These are phyloP conservation scores for Diutina catenulata DNA, from an alignment of 1,139 yeast genomes.

Conservation along the genomic window DNA sequence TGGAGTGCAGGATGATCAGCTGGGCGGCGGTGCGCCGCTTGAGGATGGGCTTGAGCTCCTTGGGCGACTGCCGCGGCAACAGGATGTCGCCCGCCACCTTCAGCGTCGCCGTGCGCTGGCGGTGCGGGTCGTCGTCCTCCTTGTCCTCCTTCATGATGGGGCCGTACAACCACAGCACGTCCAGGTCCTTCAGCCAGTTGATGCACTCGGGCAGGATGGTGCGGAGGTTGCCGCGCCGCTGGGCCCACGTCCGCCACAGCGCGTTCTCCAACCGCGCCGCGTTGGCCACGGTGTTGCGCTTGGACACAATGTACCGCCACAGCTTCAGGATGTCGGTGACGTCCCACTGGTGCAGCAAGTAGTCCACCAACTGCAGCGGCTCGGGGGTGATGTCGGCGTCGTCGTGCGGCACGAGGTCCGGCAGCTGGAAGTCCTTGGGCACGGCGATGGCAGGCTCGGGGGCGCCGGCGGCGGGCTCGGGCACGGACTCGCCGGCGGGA, in stretches of 20 bases:
- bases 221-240: conserved; percentile 49
- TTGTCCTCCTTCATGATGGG: conserved; percentile 47
- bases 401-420: conserved; percentile 55
- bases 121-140: conserved; percentile 11
- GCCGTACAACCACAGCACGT: conserved; percentile 76
- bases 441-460: not conserved
- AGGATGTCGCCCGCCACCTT: conserved; percentile 39
- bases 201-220: conserved; percentile 65
- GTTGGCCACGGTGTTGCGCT: conserved; percentile 65
- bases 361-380: conserved; percentile 87
- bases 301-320: conserved; percentile 84
- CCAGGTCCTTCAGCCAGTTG: conserved; percentile 73
- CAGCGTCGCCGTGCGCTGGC: conserved; percentile 23
- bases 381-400: conserved; percentile 73
- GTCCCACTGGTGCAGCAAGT: conserved; percentile 90
- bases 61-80: conserved; percentile 14
- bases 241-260: conserved; percentile 86
- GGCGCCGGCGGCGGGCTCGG: not conserved
- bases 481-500: not conserved
- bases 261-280: conserved; percentile 66
- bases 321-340: conserved; percentile 86
- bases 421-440: conserved; percentile 13
- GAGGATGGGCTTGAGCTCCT: conserved; percentile 52
- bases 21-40: conserved; percentile 76
- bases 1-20: conserved; percentile 50